These are phyloP conservation scores for Ploettnerulaceae sp. DNA, from an alignment of 2,329 filamentous ascomycete genomes.

Conservation along the genomic window DNA sequence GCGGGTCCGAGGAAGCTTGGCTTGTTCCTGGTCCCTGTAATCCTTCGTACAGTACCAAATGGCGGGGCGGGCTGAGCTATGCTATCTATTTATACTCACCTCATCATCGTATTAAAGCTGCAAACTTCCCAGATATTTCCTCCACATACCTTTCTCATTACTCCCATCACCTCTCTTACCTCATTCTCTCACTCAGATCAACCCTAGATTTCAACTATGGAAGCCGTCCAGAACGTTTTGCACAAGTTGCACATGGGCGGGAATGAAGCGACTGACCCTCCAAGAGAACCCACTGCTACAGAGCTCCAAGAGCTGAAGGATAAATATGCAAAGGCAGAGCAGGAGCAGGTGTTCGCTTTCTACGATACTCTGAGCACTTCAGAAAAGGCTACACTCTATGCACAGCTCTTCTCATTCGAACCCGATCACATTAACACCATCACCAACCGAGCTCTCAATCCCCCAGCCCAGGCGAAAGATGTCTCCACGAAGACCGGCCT, in stretches of 20 bases:
- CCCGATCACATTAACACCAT: conserved; percentile 84
- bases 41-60: conserved; percentile 18
- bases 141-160: not conserved
- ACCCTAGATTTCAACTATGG: conserved; percentile 25
- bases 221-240: conserved; percentile 42
- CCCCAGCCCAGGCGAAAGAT: conserved; percentile 51
- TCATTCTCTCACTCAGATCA: not conserved
- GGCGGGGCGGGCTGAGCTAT: conserved; percentile 27
- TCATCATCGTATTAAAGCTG: conserved; percentile 8
- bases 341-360: conserved; percentile 82
- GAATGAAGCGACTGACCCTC: conserved; percentile 26
- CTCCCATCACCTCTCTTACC: not conserved
- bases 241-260: conserved; percentile 40
- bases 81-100: conserved; percentile 4
- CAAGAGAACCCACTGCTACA: conserved; percentile 35
- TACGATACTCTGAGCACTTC: conserved; percentile 70
- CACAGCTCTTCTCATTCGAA: conserved; percentile 78
- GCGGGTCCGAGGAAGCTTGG: not conserved
- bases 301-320: conserved; percentile 53
- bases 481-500: conserved; percentile 42
- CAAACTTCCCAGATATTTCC: conserved; percentile 2
- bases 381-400: conserved; percentile 74
- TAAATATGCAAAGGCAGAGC: conserved; percentile 68
- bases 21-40: conserved; percentile 4
- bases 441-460: conserved; percentile 74